Evolutionary conservation across 257 asterid genomes (phyloP).

Genomic region (Salvia hispanica): DNA sequence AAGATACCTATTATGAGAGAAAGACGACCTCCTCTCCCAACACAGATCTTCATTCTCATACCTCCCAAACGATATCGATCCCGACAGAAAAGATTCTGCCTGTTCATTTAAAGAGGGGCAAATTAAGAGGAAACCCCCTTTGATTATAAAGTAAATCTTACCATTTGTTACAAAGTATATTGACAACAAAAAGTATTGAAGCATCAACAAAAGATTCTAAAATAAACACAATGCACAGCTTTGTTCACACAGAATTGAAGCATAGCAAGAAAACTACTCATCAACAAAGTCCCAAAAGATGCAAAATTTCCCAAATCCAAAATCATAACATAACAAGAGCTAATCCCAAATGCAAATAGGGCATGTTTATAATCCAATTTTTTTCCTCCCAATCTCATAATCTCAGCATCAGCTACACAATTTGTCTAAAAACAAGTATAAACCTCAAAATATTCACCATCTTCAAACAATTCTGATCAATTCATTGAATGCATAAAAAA

Average conservation of each 20-base stretch:
- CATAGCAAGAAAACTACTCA: neutral
- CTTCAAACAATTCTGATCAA: slow-evolving; percentile 9
- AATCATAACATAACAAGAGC: slow-evolving; percentile 10
- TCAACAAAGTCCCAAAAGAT: neutral
- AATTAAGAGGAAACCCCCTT: slow-evolving; percentile 8
- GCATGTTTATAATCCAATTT: neutral
- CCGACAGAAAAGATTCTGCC: slow-evolving; percentile 66
- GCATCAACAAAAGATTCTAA: neutral
- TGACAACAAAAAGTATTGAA: neutral
- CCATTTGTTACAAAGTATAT: neutral
- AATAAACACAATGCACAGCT: neutral
- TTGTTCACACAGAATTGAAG: neutral
- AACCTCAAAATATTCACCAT: neutral
- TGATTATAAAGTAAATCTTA: neutral
- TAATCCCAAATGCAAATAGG: neutral
- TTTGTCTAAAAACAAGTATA: neutral
- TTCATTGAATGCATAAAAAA: slow-evolving; percentile 15
- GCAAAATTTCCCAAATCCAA: slow-evolving; percentile 17
- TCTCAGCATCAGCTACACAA: neutral
- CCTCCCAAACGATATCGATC: slow-evolving; percentile 86
- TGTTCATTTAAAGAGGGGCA: slow-evolving; percentile 37
- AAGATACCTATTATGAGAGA: slow-evolving; percentile 77
- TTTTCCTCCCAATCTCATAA: neutral
- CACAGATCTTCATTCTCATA: slow-evolving; percentile 69
- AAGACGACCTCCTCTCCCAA: slow-evolving; percentile 93